These are phyloP conservation scores for Penicillium capsulatum DNA, from an alignment of 2,329 filamentous ascomycete genomes.

Conservation along the genomic window DNA sequence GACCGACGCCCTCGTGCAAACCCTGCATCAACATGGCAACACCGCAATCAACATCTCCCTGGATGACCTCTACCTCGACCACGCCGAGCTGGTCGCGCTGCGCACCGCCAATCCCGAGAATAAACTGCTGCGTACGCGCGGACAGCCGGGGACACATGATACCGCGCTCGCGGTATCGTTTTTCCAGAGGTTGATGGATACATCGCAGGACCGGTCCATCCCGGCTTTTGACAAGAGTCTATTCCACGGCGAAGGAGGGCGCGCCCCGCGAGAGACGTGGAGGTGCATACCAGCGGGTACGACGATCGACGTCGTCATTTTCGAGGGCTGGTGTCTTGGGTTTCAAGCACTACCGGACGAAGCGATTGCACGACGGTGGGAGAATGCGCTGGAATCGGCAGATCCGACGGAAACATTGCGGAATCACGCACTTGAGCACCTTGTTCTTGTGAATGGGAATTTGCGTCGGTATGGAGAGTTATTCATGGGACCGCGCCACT, in stretches of 20 bases:
- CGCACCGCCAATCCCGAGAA: conserved; percentile 8
- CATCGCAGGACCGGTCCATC: conserved; percentile 4
- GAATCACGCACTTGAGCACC: conserved; percentile 10
- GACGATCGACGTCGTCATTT: conserved; percentile 13
- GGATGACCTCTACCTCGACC: conserved; percentile 16
- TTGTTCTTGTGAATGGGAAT: conserved; percentile 10
- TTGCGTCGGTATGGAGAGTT: conserved; percentile 10
- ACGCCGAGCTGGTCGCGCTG: conserved; percentile 12
- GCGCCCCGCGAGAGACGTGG: conserved; percentile 9
- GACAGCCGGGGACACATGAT: conserved; percentile 18
- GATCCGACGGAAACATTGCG: conserved; percentile 10
- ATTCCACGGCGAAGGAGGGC: conserved; percentile 16
- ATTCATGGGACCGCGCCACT: conserved; percentile 15
- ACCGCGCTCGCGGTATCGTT: conserved; percentile 10
- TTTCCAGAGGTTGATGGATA: conserved; percentile 6
- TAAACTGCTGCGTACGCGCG: conserved; percentile 13
- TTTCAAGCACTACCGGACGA: conserved; percentile 10
- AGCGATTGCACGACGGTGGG: not conserved
- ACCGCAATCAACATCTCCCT: conserved; percentile 17
- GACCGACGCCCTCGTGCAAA: conserved; percentile 12
- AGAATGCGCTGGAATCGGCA: not conserved
- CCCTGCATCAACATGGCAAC: conserved; percentile 6
- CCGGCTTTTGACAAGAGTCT: conserved; percentile 17
- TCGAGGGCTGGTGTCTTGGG: conserved; percentile 19
- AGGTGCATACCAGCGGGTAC: conserved; percentile 3